These are phyloP conservation scores for Basidiobolus heterosporus DNA, from an alignment of 371 early-diverging fungal species.

Conservation along the genomic window DNA sequence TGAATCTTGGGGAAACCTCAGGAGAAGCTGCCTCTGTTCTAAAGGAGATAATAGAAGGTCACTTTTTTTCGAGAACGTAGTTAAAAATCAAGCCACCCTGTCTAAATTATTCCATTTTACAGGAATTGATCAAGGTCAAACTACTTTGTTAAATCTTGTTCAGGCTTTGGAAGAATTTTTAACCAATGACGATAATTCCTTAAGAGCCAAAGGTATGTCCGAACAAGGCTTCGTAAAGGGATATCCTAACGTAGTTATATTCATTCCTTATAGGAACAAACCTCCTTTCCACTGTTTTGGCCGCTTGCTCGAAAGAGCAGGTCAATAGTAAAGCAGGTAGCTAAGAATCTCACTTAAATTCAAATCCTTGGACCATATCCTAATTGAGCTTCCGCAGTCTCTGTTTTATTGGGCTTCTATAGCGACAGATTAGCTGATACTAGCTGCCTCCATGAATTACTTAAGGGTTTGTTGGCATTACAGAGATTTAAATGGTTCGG, in stretches of 20 bases:
- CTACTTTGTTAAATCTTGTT: constrained; percentile 41
- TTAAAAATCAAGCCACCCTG: too few species aligned
- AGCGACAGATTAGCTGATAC: constrained; percentile 56
- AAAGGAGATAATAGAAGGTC: too few species aligned
- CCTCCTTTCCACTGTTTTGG: constrained; percentile 3
- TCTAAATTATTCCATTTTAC: neutral
- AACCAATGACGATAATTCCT: constrained; percentile 63
- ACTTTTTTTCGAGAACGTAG: too few species aligned
- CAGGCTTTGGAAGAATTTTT: constrained; percentile 61
- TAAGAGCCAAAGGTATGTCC: constrained; percentile 63
- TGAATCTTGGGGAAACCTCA: too few species aligned
- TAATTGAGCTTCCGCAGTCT: constrained; percentile 15
- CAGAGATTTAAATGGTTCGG: constrained; percentile 35
- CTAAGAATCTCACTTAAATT: neutral
- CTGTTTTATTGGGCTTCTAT: constrained; percentile 57
- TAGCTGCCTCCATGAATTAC: constrained; percentile 45
- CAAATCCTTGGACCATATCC: neutral
- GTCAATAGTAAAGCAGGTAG: constrained; percentile 6
- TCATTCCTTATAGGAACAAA: constrained; percentile 1
- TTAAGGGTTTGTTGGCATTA: constrained; percentile 47
- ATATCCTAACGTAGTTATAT: constrained; percentile 5
- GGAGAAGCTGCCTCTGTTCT: too few species aligned
- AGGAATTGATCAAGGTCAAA: constrained; percentile 3
- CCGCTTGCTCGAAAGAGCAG: constrained; percentile 2
- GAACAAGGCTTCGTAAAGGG: constrained; percentile 3